Conservation (phyloP, 257 asterid genomes). For the Hygrophila difformis region DNA sequence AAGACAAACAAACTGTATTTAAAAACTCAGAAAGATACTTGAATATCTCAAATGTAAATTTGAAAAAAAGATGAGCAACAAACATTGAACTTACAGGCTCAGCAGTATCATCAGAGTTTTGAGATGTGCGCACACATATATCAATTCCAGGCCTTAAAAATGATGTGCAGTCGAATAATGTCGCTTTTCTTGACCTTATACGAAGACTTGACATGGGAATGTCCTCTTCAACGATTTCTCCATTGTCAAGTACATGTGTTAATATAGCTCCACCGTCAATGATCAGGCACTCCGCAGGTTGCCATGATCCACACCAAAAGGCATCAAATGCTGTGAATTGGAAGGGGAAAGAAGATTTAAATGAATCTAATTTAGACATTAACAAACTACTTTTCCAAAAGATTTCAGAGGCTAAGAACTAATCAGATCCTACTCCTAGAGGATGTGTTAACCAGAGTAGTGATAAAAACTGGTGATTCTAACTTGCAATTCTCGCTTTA, state of each 20-base stretch:
- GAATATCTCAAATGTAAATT: no score
- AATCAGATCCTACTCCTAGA: no score
- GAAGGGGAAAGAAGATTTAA: constrained; percentile 6
- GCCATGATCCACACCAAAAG: constrained; percentile 62
- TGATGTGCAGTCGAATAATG: constrained; percentile 54
- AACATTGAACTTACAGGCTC: constrained; percentile 40
- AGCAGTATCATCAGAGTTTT: constrained; percentile 26
- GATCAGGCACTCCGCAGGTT: constrained; percentile 54
- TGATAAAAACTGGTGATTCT: neutral
- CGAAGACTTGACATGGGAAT: constrained; percentile 62
- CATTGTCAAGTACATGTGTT: constrained; percentile 32
- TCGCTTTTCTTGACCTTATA: constrained; percentile 71
- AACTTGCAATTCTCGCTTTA: neutral
- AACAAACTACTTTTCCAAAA: neutral
- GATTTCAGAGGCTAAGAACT: no score
- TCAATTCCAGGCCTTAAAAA: constrained; percentile 80
- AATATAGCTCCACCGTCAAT: constrained; percentile 41
- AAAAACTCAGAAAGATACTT: no score
- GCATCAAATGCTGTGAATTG: constrained; percentile 73
- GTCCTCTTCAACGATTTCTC: constrained; percentile 40
- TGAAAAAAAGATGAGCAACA: neutral
- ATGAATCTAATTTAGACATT: constrained; percentile 8
- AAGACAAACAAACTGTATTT: neutral
- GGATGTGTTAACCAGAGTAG: no score
- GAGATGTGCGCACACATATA: constrained; percentile 43